Conservation (phyloP, 106 monocot genomes). For the Cymbidium sinense region DNA sequence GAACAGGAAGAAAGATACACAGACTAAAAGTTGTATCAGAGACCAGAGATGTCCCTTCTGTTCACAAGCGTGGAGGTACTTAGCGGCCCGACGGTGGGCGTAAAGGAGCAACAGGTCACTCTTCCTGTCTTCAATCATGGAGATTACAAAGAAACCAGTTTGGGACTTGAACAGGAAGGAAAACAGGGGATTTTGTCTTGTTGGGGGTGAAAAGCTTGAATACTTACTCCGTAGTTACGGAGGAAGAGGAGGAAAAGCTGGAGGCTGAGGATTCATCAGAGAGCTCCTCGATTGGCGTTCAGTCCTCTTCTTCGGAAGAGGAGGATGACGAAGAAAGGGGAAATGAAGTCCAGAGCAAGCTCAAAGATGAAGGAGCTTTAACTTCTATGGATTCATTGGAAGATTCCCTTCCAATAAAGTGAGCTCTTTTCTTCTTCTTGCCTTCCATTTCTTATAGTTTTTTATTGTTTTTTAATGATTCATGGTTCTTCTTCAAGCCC, state of each 20-base stretch:
- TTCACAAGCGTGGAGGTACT: neutral
- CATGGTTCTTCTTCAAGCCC: no score
- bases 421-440: neutral
- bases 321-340: conserved; percentile 16
- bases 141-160: neutral
- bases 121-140: neutral
- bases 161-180: neutral
- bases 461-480: neutral
- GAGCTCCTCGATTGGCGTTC: conserved; percentile 17
- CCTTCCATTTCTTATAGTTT: neutral
- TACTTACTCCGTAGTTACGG: neutral
- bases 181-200: neutral
- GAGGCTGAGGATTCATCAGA: conserved; percentile 15
- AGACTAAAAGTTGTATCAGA: neutral
- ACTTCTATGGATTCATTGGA: conserved; percentile 42
- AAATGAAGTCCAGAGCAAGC: conserved; percentile 25
- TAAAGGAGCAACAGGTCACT: neutral
- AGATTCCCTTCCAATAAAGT: conserved; percentile 67
- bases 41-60: conserved; percentile 3
- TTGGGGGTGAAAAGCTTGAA: neutral
- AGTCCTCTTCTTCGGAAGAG: conserved; percentile 14
- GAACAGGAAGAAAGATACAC: no score
- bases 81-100: neutral
- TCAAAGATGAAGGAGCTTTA: conserved; percentile 16
- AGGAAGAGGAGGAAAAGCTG: conserved; percentile 1